Percentiles rank a stretch among this genome's conserved stretches.
Conservation (phyloP, 495 filamentous ascomycete genomes). For the Cairneyella variabilis region DNA sequence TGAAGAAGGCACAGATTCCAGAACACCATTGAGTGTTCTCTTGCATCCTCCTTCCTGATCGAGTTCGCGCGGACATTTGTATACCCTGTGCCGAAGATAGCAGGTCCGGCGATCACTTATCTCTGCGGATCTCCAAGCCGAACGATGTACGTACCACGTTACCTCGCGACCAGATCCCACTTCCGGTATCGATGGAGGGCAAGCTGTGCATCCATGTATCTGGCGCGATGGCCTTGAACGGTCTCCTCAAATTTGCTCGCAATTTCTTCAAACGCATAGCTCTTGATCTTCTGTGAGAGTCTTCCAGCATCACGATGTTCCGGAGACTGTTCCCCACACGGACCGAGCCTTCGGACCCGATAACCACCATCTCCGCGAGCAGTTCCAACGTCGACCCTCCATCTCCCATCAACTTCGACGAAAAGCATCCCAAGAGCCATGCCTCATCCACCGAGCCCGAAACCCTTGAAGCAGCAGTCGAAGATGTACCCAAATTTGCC, state of each 20-base stretch:
- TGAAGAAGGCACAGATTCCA: too few relatives aligned
- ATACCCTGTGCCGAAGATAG: neutral
- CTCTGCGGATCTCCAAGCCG: neutral
- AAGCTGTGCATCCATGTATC: too few relatives aligned
- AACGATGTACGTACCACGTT: neutral
- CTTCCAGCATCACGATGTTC: neutral
- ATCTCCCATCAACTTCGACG: neutral
- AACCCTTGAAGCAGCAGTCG: neutral
- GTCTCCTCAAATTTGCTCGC: neutral
- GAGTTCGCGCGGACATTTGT: neutral
- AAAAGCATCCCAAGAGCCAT: neutral
- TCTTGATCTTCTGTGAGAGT: neutral
- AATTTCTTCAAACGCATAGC: neutral
- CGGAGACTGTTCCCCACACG: neutral
- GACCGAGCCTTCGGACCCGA: neutral
- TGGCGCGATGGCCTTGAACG: neutral
- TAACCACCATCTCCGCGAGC: neutral
- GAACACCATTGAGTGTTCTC: too few relatives aligned
- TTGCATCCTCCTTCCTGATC: too few relatives aligned
- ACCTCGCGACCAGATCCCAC: neutral
- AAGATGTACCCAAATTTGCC: conserved; percentile 17
- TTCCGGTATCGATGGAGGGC: neutral
- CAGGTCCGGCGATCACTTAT: too few relatives aligned
- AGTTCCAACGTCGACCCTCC: neutral
- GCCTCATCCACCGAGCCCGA: neutral